Percentiles rank a stretch among this genome's conserved stretches.
phyloP scores from a whole-genome alignment of 805 yeast genomes.

The Blastobotrys parvus region DNA sequence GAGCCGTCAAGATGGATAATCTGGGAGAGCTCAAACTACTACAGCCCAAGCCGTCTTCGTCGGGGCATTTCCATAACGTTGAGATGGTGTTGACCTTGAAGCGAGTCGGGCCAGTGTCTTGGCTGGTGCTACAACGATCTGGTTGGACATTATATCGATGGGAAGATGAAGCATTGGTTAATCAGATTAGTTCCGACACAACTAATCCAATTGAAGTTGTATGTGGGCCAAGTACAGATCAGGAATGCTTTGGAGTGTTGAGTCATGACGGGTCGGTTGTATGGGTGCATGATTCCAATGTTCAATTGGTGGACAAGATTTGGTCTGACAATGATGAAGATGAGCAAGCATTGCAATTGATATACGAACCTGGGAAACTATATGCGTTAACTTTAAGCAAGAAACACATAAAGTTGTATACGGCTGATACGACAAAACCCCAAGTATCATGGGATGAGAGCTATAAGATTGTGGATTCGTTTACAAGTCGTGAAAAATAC shows the following conservation, averaged over 20 bases:
- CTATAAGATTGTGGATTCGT: not conserved
- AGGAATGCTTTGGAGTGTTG: conserved; percentile 10
- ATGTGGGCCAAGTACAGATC: conserved; percentile 1
- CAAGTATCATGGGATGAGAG: conserved; percentile 1
- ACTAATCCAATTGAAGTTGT: conserved; percentile 4
- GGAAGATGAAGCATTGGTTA: conserved; percentile 10
- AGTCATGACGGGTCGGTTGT: conserved; percentile 9
- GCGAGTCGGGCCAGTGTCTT: conserved; percentile 8
- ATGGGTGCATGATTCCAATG: conserved; percentile 11
- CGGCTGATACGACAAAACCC: not conserved
- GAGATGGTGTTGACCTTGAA: conserved; percentile 8
- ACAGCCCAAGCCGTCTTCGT: not conserved
- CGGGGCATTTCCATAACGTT: conserved; percentile 2
- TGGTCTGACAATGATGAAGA: conserved; percentile 7
- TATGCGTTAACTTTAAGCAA: not conserved
- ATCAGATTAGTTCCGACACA: conserved; percentile 12
- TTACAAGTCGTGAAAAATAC: not conserved
- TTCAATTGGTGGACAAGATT: conserved; percentile 10
- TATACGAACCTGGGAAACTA: not conserved
- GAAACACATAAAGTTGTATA: not conserved
- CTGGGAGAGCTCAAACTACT: not conserved
- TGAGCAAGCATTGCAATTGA: not conserved
- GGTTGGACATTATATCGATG: conserved; percentile 15
- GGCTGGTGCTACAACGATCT: conserved; percentile 13
- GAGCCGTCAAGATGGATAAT: not conserved